Conservation (phyloP, 495 filamentous ascomycete genomes). For the Aspergillus olivimuriae region DNA sequence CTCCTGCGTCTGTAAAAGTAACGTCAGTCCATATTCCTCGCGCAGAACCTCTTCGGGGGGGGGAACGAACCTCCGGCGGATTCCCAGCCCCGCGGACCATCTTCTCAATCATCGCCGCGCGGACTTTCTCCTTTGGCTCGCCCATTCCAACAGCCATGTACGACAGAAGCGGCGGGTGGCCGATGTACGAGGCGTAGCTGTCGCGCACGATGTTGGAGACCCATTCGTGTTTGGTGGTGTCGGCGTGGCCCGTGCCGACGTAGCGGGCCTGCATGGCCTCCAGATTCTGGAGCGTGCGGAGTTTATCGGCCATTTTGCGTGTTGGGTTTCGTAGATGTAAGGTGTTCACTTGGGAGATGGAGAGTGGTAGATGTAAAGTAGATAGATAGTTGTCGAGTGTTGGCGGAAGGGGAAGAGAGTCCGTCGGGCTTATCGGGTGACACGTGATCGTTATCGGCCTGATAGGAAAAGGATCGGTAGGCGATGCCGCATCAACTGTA, state of each 20-base stretch:
- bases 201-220: constrained; percentile 84
- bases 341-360: not conserved
- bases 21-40: too few species aligned
- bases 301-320: constrained; percentile 78
- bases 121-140: constrained; percentile 71
- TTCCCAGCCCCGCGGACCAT: constrained; percentile 90
- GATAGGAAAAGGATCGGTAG: too few species aligned
- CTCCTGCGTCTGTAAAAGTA: not conserved
- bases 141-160: constrained; percentile 89
- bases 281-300: constrained; percentile 94
- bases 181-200: constrained; percentile 74
- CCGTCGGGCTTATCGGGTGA: not conserved
- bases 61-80: constrained; percentile 56
- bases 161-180: constrained; percentile 81
- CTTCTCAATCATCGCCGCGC: constrained; percentile 74
- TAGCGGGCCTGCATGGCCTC: constrained; percentile 91
- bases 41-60: too few species aligned
- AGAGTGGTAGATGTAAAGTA: not conserved
- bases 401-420: not conserved
- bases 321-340: not conserved
- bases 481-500: too few species aligned
- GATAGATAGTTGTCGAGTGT: not conserved
- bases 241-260: constrained; percentile 94
- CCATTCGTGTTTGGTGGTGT: constrained; percentile 97
- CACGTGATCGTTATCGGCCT: constrained; percentile 8